phyloP scores from a whole-genome alignment of 306 rosid genomes.

The Cicer pinnatifidum region DNA sequence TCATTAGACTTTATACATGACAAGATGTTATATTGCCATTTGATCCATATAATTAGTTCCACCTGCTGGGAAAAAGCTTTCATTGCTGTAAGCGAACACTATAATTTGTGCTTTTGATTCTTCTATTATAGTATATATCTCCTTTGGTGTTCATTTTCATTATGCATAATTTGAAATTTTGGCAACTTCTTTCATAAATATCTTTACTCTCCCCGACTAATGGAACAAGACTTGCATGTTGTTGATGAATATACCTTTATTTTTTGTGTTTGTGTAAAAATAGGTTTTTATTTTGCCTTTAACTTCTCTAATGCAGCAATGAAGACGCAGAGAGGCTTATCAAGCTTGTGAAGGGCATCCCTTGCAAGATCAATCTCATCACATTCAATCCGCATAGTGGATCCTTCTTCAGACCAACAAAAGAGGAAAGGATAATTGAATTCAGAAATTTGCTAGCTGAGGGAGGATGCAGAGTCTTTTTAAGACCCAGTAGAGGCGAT shows the following conservation, averaged over 20 bases:
- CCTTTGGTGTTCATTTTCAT: too few species aligned
- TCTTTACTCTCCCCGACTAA: too few species aligned
- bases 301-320: slow-evolving; percentile 48
- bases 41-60: too few species aligned
- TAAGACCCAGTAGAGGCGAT: slow-evolving; percentile 82
- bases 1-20: too few species aligned
- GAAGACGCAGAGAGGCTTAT: slow-evolving; percentile 79
- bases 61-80: too few species aligned
- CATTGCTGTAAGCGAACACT: too few species aligned
- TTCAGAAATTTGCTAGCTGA: slow-evolving; percentile 76
- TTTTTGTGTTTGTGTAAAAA: slow-evolving; percentile 14
- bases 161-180: too few species aligned
- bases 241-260: neutral
- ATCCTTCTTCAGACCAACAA: slow-evolving; percentile 82
- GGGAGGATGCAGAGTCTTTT: slow-evolving; percentile 66
- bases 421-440: slow-evolving; percentile 72
- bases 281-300: neutral
- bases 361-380: slow-evolving; percentile 93
- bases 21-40: too few species aligned
- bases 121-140: too few species aligned
- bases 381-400: slow-evolving; percentile 84
- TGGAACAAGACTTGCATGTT: neutral
- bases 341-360: slow-evolving; percentile 79
- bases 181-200: too few species aligned
- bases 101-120: too few species aligned